Evolutionary conservation across 2,329 filamentous ascomycete species (phyloP).

Genomic region (Corinectria fuckeliana): DNA sequence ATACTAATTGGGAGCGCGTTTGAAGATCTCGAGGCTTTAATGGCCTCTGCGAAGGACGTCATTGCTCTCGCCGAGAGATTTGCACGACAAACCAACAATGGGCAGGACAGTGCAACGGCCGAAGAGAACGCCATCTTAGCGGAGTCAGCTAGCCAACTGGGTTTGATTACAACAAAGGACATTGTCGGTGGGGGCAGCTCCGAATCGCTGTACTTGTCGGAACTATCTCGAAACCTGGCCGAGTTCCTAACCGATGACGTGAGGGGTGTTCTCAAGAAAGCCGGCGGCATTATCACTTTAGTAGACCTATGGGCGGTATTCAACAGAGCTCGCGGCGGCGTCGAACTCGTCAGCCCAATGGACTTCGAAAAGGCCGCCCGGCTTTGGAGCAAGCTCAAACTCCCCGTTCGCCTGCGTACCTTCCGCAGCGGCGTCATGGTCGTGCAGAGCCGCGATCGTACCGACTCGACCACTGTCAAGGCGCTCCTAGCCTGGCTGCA

Average conservation of each 20-base stretch:
- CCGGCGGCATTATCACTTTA: slow-evolving; percentile 87
- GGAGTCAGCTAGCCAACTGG: slow-evolving; percentile 79
- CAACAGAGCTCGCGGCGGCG: slow-evolving; percentile 89
- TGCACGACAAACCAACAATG: slow-evolving; percentile 69
- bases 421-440: slow-evolving; percentile 96
- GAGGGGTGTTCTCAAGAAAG: slow-evolving; percentile 75
- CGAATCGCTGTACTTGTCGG: slow-evolving; percentile 87
- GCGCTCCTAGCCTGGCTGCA: slow-evolving; percentile 79
- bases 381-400: slow-evolving; percentile 84
- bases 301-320: slow-evolving; percentile 95
- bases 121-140: slow-evolving; percentile 79
- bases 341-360: slow-evolving; percentile 88
- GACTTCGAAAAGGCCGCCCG: slow-evolving; percentile 91
- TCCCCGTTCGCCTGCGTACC: slow-evolving; percentile 84
- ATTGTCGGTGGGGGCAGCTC: slow-evolving; percentile 80
- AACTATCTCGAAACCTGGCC: slow-evolving; percentile 82
- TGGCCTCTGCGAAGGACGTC: slow-evolving; percentile 97
- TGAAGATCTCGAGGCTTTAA: slow-evolving; percentile 93
- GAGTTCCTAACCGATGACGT: slow-evolving; percentile 90
- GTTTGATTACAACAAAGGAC: slow-evolving; percentile 92
- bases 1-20: slow-evolving; percentile 92
- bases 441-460: slow-evolving; percentile 86
- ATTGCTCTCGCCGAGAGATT: slow-evolving; percentile 91
- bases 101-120: slow-evolving; percentile 64
- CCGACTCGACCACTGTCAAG: slow-evolving; percentile 86